A percentile compares a stretch with the other conserved stretches of the same genome.
Evolutionary conservation across 2,329 filamentous ascomycete genomes (phyloP).

Genomic region (Elsinoe necatrix): DNA sequence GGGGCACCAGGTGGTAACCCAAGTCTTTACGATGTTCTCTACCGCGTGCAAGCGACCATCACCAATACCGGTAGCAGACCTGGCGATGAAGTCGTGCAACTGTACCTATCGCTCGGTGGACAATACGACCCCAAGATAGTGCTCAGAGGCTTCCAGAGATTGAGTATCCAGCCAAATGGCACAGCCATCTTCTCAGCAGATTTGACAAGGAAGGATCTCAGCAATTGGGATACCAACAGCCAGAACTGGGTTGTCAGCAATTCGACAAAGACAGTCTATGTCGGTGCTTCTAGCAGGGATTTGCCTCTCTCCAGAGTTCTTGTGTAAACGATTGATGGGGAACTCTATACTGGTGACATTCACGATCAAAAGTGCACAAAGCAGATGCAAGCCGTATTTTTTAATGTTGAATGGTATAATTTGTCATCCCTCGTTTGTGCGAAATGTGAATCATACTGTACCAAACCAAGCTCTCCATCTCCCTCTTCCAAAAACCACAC

Average conservation of each 20-base stretch:
- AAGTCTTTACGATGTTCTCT: constrained; percentile 58
- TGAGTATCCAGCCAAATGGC: constrained; percentile 60
- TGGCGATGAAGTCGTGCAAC: constrained; percentile 63
- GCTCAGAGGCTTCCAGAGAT: constrained; percentile 70
- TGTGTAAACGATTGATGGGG: background rate
- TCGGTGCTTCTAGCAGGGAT: constrained; percentile 50
- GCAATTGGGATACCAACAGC: constrained; percentile 67
- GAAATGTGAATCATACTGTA: too few relatives aligned
- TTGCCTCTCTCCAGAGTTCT: constrained; percentile 37
- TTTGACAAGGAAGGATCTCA: constrained; percentile 68
- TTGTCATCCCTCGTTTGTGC: too few relatives aligned
- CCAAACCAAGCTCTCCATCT: too few relatives aligned
- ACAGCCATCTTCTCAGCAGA: constrained; percentile 55
- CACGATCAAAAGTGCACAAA: background rate
- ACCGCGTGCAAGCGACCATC: constrained; percentile 56
- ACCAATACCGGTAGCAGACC: constrained; percentile 57
- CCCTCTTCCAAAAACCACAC: too few relatives aligned
- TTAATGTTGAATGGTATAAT: background rate
- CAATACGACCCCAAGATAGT: constrained; percentile 54
- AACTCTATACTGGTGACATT: background rate
- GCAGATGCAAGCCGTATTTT: background rate
- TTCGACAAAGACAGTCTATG: constrained; percentile 49
- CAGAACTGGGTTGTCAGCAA: constrained; percentile 70
- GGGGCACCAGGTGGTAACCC: constrained; percentile 55
- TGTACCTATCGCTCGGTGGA: constrained; percentile 71